phyloP scores from a whole-genome alignment of 495 filamentous ascomycete species.

The Thermothielavioides terrestris region DNA sequence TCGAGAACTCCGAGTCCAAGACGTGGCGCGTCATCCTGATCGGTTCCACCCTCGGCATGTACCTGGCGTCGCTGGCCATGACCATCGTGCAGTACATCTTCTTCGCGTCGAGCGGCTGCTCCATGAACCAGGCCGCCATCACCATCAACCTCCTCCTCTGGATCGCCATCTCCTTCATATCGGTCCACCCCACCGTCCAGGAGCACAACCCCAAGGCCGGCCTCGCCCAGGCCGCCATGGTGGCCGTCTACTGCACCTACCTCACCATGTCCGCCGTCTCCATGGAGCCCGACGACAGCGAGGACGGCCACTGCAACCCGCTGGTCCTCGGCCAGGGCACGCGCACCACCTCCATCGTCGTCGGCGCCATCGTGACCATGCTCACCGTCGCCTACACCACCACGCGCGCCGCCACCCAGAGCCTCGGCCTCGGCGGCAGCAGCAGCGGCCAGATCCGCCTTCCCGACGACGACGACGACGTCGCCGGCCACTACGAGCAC shows the following conservation, averaged over 20 bases:
- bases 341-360: constrained; percentile 77
- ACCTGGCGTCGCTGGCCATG: constrained; percentile 79
- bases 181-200: constrained; percentile 84
- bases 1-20: constrained; percentile 78
- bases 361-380: constrained; percentile 94
- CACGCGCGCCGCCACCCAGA: constrained; percentile 90
- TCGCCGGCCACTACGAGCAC: constrained; percentile 59
- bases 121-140: constrained; percentile 83
- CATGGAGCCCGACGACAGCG: constrained; percentile 82
- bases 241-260: constrained; percentile 96
- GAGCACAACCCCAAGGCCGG: constrained; percentile 89
- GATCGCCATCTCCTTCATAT: constrained; percentile 70
- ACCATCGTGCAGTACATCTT: constrained; percentile 96
- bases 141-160: constrained; percentile 79
- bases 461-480: constrained; percentile 46
- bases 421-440: constrained; percentile 65
- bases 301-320: constrained; percentile 85
- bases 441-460: constrained; percentile 38
- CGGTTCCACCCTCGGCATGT: constrained; percentile 91
- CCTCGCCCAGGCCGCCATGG: constrained; percentile 93
- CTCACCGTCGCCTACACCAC: constrained; percentile 96
- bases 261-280: constrained; percentile 96
- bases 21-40: constrained; percentile 81
- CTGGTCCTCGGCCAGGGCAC: constrained; percentile 80
- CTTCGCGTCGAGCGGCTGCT: constrained; percentile 74